Conservation (phyloP, 257 asterid genomes). For the Sherardia arvensis region DNA sequence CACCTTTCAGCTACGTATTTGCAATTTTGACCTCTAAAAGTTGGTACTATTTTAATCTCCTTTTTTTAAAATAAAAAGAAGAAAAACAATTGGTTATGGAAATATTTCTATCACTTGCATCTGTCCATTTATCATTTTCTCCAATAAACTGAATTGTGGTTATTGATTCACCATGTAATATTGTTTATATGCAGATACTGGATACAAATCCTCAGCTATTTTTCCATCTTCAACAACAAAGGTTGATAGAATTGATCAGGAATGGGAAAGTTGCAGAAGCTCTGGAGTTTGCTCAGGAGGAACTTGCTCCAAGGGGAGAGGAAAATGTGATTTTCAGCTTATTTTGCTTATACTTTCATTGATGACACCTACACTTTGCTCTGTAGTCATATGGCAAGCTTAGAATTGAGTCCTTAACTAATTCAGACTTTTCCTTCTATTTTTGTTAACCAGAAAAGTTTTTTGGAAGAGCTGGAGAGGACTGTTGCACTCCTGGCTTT, state of each 20-base stretch:
- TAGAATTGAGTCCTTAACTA: background rate
- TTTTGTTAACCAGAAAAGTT: conserved; percentile 35
- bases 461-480: conserved; percentile 75
- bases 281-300: conserved; percentile 85
- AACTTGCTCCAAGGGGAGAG: conserved; percentile 93
- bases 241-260: conserved; percentile 73
- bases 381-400: background rate
- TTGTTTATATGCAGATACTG: conserved; percentile 56
- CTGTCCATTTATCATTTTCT: background rate
- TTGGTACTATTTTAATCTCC: no score
- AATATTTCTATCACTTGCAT: background rate
- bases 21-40: no score
- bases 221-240: conserved; percentile 90
- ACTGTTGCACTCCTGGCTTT: conserved; percentile 77
- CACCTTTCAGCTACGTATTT: background rate
- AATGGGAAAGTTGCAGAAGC: conserved; percentile 73
- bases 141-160: background rate
- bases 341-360: background rate
- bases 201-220: conserved; percentile 72
- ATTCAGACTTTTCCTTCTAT: background rate
- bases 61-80: background rate
- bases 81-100: background rate
- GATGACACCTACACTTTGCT: background rate
- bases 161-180: background rate
- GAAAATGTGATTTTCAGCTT: conserved; percentile 48